Percentiles rank a stretch among this genome's conserved stretches.
These are phyloP conservation scores for Passiflora organensis DNA, from an alignment of 345 rosid genomes.

Conservation along the genomic window DNA sequence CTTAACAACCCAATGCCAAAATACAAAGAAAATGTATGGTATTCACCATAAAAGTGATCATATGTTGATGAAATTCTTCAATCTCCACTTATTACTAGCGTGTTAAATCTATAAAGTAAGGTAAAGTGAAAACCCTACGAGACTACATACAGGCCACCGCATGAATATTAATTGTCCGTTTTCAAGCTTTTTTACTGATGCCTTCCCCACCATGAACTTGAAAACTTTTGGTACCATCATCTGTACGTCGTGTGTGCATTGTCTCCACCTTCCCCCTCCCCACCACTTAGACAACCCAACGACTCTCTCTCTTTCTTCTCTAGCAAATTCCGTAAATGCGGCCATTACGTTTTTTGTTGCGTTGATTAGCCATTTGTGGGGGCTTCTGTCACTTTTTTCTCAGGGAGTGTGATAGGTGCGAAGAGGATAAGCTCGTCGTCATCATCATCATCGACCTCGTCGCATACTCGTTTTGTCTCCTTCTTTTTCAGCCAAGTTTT, in stretches of 20 bases:
- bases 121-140: constrained; percentile 12
- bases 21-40: too few relatives aligned
- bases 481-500: constrained; percentile 1
- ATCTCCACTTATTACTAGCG: too few relatives aligned
- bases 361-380: too few relatives aligned
- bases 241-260: constrained; percentile 16
- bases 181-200: constrained; percentile 9
- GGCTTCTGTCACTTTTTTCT: too few relatives aligned
- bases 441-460: constrained; percentile 11
- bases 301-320: background rate
- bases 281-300: constrained; percentile 11
- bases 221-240: constrained; percentile 21
- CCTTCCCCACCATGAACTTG: constrained; percentile 11
- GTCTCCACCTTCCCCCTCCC: constrained; percentile 6
- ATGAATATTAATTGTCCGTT: background rate
- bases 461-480: background rate
- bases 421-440: constrained; percentile 23
- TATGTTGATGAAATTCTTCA: background rate
- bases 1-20: too few relatives aligned
- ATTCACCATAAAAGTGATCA: too few relatives aligned
- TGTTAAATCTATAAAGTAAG: too few relatives aligned
- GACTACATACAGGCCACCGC: constrained; percentile 11
- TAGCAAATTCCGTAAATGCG: background rate
- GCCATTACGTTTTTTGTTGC: background rate
- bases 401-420: constrained; percentile 11